Base-by-base conservation (phyloP, 2,329 filamentous ascomycete genomes). In the Fusarium mexicanum region DNA sequence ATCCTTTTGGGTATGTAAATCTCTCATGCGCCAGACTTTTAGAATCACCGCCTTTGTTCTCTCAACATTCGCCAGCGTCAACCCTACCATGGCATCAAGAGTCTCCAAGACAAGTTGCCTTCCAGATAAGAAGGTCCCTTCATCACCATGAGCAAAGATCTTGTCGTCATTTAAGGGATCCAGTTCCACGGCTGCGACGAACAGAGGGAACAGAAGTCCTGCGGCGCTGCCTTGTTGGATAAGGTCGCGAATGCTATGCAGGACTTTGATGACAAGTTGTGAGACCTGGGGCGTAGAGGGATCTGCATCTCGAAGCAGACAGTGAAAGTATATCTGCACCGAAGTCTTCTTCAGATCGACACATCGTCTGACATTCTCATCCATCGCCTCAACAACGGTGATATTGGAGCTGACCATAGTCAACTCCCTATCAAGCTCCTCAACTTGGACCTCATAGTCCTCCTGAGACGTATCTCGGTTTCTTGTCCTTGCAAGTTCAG, bases 1-100 rank as follows among this genome's bases (percentile, higher is more conserved):
- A 5, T 69, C 72, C 6, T 67, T 57, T 8, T 72, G 44, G 6
- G 73, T 48, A 18, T 74, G 47, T 4, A 80, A 53, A 29, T 87
- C 85, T 29, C 86, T 80, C 48, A 82, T 81, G 63, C 83, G 82
- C 86, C 86, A 87, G 17, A 87, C 81, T 50, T 84, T 86, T 16
- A 83, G 80, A 59, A 87, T 85, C 8, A 87, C 86, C 2, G 83
- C 82, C 17, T 84, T 79, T 13, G 84, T 86, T 26, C 84, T 81
- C 16, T 82, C 80, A 12, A 87, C 80, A 51, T 87, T 87, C 2
- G 76, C 79, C 3, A 86, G 77, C 4, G 84, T 85, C 1, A 80
- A 83, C 29, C 83, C 80, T 0, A 81, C 78, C 80, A 87, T 83
- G 4, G 79, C 79, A 8, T 82, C 79, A n/a, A 78, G 47, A 12